A percentile compares a stretch with the other conserved stretches of the same genome.
These are phyloP conservation scores for Lactarius sanguifluus DNA, from an alignment of 768 basidiomycete species.

Conservation along the genomic window DNA sequence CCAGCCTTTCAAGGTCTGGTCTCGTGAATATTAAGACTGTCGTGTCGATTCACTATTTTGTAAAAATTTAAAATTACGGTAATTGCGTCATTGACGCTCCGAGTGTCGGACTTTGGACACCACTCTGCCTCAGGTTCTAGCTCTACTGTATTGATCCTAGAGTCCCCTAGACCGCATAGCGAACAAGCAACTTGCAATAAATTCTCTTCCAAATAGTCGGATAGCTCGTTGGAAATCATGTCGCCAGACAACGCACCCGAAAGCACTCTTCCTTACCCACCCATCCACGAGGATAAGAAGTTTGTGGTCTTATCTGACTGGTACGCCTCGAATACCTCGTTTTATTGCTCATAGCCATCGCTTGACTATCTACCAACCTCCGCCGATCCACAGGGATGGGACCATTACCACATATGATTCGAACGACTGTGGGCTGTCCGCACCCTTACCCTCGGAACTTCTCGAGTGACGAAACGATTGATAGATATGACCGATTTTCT, in stretches of 20 bases:
- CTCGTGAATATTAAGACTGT: not conserved
- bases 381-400: constrained; percentile 65
- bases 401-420: constrained; percentile 93
- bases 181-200: not conserved
- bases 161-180: not conserved
- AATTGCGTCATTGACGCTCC: not conserved
- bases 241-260: constrained; percentile 40
- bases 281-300: constrained; percentile 73
- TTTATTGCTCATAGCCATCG: not conserved
- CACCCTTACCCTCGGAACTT: not conserved
- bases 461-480: not conserved
- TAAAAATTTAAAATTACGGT: not conserved
- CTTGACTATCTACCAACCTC: not conserved
- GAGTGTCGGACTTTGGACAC: not conserved
- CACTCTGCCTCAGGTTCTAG: not conserved
- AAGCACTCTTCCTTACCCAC: constrained; percentile 78
- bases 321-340: constrained; percentile 48
- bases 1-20: not conserved
- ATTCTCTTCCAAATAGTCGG: not conserved
- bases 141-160: not conserved
- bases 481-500: constrained; percentile 86
- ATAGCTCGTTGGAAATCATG: not conserved
- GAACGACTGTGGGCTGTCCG: constrained; percentile 71
- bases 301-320: constrained; percentile 91
- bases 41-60: not conserved